A percentile compares a stretch with the other conserved stretches of the same genome.
Conservation (phyloP, 495 filamentous ascomycete species). For the Annulohypoxylon maeteangense region DNA sequence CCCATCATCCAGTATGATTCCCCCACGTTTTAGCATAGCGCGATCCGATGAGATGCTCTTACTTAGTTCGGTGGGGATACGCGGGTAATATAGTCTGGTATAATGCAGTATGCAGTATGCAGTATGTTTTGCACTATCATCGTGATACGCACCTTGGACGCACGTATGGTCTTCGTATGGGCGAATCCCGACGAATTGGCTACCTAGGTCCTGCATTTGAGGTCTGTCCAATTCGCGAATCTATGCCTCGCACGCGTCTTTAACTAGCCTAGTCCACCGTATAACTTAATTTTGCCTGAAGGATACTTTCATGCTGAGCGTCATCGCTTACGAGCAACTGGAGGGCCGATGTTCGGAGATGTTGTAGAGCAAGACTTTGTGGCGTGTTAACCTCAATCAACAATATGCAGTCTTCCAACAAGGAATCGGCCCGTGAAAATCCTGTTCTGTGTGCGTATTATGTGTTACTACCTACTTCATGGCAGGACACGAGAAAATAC, state of each 20-base stretch:
- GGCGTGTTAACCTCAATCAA: slow-evolving; percentile 17
- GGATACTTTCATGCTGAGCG: slow-evolving; percentile 20
- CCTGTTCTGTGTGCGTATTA: slow-evolving; percentile 21
- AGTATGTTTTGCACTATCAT: slow-evolving; percentile 25
- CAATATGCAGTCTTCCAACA: slow-evolving; percentile 16
- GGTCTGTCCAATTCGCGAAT: slow-evolving; percentile 32
- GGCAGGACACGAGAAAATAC: slow-evolving; percentile 18
- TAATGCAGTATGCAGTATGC: slow-evolving; percentile 6
- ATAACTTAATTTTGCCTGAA: slow-evolving; percentile 24
- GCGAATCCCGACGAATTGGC: slow-evolving; percentile 13
- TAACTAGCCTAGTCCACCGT: slow-evolving; percentile 18
- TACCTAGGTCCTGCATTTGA: slow-evolving; percentile 28
- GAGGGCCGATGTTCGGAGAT: slow-evolving; percentile 37
- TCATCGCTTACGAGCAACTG: slow-evolving; percentile 19
- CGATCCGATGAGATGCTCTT: slow-evolving; percentile 39
- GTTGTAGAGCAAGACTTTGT: slow-evolving; percentile 10
- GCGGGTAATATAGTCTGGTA: slow-evolving; percentile 22
- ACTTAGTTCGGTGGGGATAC: slow-evolving; percentile 34
- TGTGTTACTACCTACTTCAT: slow-evolving; percentile 26
- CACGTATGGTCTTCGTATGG: slow-evolving; percentile 15
- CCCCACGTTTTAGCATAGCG: slow-evolving; percentile 51
- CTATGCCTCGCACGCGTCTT: slow-evolving; percentile 17
- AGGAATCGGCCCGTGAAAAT: slow-evolving; percentile 32
- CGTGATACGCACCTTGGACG: slow-evolving; percentile 8
- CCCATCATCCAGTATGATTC: slow-evolving; percentile 49